Evolutionary conservation across 2,329 filamentous ascomycete species (phyloP).

Genomic region (Stachybotrys chlorohalonatus): DNA sequence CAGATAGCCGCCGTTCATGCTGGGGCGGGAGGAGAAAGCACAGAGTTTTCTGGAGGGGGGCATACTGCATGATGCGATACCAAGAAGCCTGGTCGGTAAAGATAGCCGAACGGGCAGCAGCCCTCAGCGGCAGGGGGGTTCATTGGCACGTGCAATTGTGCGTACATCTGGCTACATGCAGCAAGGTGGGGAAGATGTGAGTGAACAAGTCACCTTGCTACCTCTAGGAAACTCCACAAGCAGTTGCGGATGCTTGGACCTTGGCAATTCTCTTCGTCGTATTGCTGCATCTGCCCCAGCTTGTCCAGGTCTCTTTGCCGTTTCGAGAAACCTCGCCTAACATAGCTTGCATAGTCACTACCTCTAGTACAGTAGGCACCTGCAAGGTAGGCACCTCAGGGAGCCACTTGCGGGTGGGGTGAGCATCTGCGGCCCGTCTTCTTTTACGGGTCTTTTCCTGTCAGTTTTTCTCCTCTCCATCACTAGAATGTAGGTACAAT

Average conservation of each 20-base stretch:
- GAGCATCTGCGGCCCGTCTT: no score
- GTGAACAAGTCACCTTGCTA: not conserved
- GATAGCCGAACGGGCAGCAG: not conserved
- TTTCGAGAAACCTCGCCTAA: not conserved
- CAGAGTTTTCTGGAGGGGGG: no score
- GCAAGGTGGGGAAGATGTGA: not conserved
- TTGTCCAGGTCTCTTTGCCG: not conserved
- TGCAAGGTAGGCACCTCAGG: no score
- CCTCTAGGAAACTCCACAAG: not conserved
- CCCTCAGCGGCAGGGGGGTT: not conserved
- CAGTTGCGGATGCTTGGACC: not conserved
- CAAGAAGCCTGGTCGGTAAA: not conserved
- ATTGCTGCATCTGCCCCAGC: not conserved
- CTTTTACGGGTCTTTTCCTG: no score
- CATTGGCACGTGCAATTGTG: not conserved
- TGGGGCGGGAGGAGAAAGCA: not conserved
- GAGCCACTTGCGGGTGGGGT: no score
- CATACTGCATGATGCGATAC: no score
- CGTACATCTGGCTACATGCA: not conserved
- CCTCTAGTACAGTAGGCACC: no score
- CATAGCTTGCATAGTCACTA: not conserved
- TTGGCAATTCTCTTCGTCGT: not conserved
- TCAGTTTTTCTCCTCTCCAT: no score
- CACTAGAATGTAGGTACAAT: no score
- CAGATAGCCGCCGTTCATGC: not conserved